These are phyloP conservation scores for Calonectria ilicicola DNA, from an alignment of 2,329 filamentous ascomycete species.

Conservation along the genomic window DNA sequence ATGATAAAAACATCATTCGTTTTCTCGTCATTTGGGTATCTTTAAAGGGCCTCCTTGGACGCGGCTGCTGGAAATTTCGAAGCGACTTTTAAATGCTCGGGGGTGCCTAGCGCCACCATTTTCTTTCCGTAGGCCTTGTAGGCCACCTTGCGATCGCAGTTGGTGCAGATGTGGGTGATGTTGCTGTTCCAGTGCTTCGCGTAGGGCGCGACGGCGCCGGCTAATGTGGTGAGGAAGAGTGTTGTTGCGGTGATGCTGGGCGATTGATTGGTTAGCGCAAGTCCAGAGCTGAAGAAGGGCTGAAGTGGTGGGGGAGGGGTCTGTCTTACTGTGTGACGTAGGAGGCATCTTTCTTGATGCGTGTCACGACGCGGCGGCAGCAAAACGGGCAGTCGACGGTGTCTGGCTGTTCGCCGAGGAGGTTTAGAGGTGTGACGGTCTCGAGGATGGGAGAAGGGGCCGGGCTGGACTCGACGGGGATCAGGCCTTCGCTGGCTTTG, in stretches of 20 bases:
- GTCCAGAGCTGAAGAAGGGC: too few species aligned
- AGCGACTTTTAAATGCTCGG: slow-evolving; percentile 31
- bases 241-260: slow-evolving; percentile 31
- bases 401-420: slow-evolving; percentile 40
- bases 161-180: slow-evolving; percentile 36
- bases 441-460: background rate
- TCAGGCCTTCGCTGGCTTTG: slow-evolving; percentile 29
- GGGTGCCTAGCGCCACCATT: slow-evolving; percentile 35
- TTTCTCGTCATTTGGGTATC: background rate
- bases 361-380: slow-evolving; percentile 29
- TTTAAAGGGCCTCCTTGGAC: background rate
- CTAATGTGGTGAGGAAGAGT: slow-evolving; percentile 36
- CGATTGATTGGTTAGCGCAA: background rate
- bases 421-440: slow-evolving; percentile 35
- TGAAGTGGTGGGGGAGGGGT: background rate
- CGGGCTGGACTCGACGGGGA: slow-evolving; percentile 25
- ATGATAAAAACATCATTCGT: background rate
- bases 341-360: slow-evolving; percentile 37
- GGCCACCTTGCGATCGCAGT: slow-evolving; percentile 38
- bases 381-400: slow-evolving; percentile 42
- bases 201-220: slow-evolving; percentile 37
- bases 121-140: slow-evolving; percentile 24
- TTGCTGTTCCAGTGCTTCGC: slow-evolving; percentile 32
- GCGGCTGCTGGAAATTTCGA: background rate
- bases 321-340: slow-evolving; percentile 35